Evolutionary conservation across 2,329 filamentous ascomycete genomes (phyloP).

Genomic region (Stachybotrys elegans): DNA sequence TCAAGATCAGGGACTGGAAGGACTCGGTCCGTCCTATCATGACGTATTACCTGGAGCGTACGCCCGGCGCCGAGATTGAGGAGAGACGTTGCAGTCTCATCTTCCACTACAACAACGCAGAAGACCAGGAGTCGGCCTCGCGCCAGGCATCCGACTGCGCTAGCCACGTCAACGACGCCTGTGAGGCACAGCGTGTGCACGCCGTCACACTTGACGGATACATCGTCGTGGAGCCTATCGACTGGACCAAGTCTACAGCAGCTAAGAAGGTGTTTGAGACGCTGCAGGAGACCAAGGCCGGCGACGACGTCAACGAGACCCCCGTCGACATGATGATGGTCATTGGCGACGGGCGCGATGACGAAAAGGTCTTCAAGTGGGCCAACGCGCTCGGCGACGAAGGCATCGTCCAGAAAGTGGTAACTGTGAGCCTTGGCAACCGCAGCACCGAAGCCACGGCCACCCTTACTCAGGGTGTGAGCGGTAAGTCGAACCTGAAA

Average conservation of each 20-base stretch:
- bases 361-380: conserved; percentile 93
- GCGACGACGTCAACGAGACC: conserved; percentile 22
- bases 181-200: conserved; percentile 75
- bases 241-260: conserved; percentile 85
- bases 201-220: conserved; percentile 76
- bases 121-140: conserved; percentile 68
- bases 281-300: conserved; percentile 35
- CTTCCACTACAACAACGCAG: conserved; percentile 82
- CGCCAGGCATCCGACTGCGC: conserved; percentile 85
- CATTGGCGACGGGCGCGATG: conserved; percentile 84
- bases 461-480: conserved; percentile 86
- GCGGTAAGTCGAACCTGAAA: conserved; percentile 69
- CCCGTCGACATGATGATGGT: conserved; percentile 82
- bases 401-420: conserved; percentile 60
- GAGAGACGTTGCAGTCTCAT: conserved; percentile 87
- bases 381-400: conserved; percentile 68
- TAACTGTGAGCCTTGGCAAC: conserved; percentile 80
- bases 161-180: conserved; percentile 92
- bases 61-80: conserved; percentile 82
- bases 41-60: conserved; percentile 83
- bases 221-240: conserved; percentile 77
- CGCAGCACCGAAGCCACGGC: conserved; percentile 83
- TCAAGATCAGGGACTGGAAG: conserved; percentile 74
- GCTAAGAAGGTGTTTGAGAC: conserved; percentile 67
- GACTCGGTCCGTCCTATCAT: conserved; percentile 76